These are phyloP conservation scores for Epichloe coenophiala DNA, from an alignment of 2,329 filamentous ascomycete species.

Conservation along the genomic window DNA sequence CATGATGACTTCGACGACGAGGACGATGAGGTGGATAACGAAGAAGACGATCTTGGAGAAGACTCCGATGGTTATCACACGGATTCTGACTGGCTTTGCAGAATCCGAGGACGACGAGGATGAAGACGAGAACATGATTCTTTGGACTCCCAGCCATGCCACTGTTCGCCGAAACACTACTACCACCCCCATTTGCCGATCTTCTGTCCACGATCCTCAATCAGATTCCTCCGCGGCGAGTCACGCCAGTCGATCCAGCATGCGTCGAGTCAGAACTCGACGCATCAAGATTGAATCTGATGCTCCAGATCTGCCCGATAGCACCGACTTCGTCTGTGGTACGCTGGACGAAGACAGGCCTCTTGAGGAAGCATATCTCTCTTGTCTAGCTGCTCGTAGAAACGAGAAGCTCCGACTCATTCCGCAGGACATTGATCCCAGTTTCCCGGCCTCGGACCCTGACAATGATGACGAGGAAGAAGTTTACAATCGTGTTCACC, in stretches of 20 bases:
- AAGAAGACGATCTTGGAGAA: slow-evolving; percentile 40
- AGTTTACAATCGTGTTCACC: slow-evolving; percentile 39
- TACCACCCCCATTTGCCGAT: slow-evolving; percentile 18
- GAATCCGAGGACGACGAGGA: slow-evolving; percentile 56
- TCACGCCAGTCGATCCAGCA: slow-evolving; percentile 12
- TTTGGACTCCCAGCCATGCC: slow-evolving; percentile 39
- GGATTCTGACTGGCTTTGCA: slow-evolving; percentile 54
- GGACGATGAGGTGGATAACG: slow-evolving; percentile 36
- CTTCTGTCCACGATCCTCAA: slow-evolving; percentile 31
- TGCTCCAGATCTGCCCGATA: slow-evolving; percentile 81
- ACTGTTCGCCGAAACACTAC: slow-evolving; percentile 23
- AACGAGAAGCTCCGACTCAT: slow-evolving; percentile 68
- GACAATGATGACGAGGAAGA: slow-evolving; percentile 74
- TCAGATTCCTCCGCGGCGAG: slow-evolving; percentile 51
- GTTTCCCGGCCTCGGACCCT: slow-evolving; percentile 87
- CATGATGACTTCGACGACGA: slow-evolving; percentile 36
- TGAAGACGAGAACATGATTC: slow-evolving; percentile 48
- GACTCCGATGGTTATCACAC: slow-evolving; percentile 62
- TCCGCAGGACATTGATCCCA: slow-evolving; percentile 96
- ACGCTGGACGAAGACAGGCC: slow-evolving; percentile 92
- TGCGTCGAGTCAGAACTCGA: slow-evolving; percentile 13
- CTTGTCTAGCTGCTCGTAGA: slow-evolving; percentile 68
- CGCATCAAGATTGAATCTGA: slow-evolving; percentile 23
- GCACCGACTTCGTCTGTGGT: slow-evolving; percentile 97
- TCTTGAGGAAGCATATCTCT: slow-evolving; percentile 85